Evolutionary conservation across 2,329 filamentous ascomycete genomes (phyloP), one percentile per base, ranked within the genome.

Genomic region (Zarea fungicola): DNA sequence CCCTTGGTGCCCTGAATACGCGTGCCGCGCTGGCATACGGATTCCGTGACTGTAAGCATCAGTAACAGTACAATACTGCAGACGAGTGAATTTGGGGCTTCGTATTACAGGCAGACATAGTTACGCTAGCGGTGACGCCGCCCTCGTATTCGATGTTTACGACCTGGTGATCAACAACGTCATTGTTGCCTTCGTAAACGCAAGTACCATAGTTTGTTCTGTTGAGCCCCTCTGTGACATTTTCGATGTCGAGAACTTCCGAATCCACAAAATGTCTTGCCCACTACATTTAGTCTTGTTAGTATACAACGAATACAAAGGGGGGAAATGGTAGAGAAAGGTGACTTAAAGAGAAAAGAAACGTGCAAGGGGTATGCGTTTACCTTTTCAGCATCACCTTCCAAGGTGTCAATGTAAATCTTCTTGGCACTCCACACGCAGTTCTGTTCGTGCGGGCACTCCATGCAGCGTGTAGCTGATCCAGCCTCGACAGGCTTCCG

Each of bases 391-490:
- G 40, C 48, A 6, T 52, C 31, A 5, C 48, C 36, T 29, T 54
- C 14, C 34, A 54, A 31, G 16, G 50, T 52, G 16, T 54, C 52
- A 16, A 54, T 43, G n/a, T 54, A 54, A 18, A 54, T 48, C 50
- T 54, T 54, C 50, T 52, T 54, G 16, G 52, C 52, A 23, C 52
- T 54, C 52, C 52, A 54, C 11, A 52, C 48, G 29, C 52, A 54
- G n/a, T 52, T 28, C 6, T 48, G 39, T 26, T 54, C 52, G 18
- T 52, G 42, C 6, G 50, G 22, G 22, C 52, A 54, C 6, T 52
- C 43, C 7, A 54, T 47, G 23, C 52, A 54, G 23, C 39, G 40
- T 22, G 44, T 52, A 6, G 52, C 52, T 1, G 25, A 28, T 1
- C 52, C 52, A 8, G 52, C 52, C 19, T 50, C 42, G 14, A 18